Percentiles rank a stretch among this genome's conserved stretches.
phyloP scores from a whole-genome alignment of 2,329 filamentous ascomycete genomes.

The Leptosphaerulina australis region DNA sequence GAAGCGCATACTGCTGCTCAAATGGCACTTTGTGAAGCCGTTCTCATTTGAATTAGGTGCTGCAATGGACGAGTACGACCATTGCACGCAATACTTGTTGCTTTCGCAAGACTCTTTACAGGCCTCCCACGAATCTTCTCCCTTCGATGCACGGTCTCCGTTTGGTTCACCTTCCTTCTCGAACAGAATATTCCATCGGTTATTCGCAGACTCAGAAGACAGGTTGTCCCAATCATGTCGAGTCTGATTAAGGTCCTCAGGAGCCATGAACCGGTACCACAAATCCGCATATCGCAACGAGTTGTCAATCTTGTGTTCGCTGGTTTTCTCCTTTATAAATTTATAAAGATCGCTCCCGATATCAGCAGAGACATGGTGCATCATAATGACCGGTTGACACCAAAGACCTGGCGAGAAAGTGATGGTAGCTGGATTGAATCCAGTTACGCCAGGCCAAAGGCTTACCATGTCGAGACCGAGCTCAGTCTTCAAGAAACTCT shows the following conservation, averaged over 20 bases:
- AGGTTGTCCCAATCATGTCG: constrained; percentile 45
- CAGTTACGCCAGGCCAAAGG: constrained; percentile 53
- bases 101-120: constrained; percentile 38
- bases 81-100: constrained; percentile 41
- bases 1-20: constrained; percentile 42
- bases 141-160: constrained; percentile 22
- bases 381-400: constrained; percentile 37
- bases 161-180: constrained; percentile 25
- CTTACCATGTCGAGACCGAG: constrained; percentile 54
- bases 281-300: constrained; percentile 37
- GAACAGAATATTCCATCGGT: constrained; percentile 45
- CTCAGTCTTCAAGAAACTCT: constrained; percentile 53
- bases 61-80: constrained; percentile 38
- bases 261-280: constrained; percentile 38
- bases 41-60: constrained; percentile 41
- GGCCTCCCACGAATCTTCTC: constrained; percentile 36
- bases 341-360: constrained; percentile 54
- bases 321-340: constrained; percentile 50
- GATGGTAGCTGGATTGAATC: constrained; percentile 38
- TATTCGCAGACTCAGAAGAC: constrained; percentile 36
- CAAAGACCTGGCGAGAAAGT: constrained; percentile 56
- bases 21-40: constrained; percentile 40
- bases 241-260: constrained; percentile 31
- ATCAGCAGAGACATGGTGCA: constrained; percentile 54
- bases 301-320: constrained; percentile 23